Conservation (phyloP, 495 filamentous ascomycete species). For the Oidiodendron maius region DNA sequence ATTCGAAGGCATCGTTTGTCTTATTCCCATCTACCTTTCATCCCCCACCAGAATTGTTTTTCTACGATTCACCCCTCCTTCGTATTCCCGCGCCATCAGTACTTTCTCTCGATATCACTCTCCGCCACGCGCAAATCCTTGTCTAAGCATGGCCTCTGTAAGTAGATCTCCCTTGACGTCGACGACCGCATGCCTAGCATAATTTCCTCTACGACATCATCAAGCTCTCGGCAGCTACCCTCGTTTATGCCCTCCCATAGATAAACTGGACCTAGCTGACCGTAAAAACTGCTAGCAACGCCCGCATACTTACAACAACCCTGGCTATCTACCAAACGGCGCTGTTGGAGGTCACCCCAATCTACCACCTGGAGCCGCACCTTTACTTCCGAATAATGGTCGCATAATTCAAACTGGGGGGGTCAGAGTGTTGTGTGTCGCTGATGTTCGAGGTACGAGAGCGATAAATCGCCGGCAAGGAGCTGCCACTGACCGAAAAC, state of each 20-base stretch:
- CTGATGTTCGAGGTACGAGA: slow-evolving; percentile 87
- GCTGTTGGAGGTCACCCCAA: slow-evolving; percentile 34
- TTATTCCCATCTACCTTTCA: slow-evolving; percentile 7
- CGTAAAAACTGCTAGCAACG: slow-evolving; percentile 24
- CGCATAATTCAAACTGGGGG: slow-evolving; percentile 78
- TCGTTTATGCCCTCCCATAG: too few relatives aligned
- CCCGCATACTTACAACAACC: slow-evolving; percentile 21
- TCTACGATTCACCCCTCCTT: slow-evolving; percentile 3
- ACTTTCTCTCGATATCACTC: slow-evolving; percentile 7
- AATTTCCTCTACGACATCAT: not conserved
- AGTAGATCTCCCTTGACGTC: slow-evolving; percentile 4
- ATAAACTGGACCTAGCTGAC: too few relatives aligned
- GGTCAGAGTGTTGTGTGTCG: slow-evolving; percentile 86
- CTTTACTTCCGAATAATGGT: slow-evolving; percentile 51
- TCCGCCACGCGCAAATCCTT: not conserved
- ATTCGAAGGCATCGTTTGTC: too few relatives aligned
- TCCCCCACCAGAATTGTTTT: slow-evolving; percentile 8
- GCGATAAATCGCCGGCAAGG: slow-evolving; percentile 14
- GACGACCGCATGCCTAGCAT: not conserved
- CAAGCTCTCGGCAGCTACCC: not conserved
- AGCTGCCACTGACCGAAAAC: slow-evolving; percentile 11
- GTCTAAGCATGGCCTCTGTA: slow-evolving; percentile 16
- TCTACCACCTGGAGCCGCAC: slow-evolving; percentile 43
- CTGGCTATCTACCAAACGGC: slow-evolving; percentile 46
- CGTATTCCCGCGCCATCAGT: slow-evolving; percentile 13